Percentiles rank a stretch among this genome's conserved stretches.
Conservation (phyloP, 176 grass and related monocot species). For the Eleusine coracana region DNA sequence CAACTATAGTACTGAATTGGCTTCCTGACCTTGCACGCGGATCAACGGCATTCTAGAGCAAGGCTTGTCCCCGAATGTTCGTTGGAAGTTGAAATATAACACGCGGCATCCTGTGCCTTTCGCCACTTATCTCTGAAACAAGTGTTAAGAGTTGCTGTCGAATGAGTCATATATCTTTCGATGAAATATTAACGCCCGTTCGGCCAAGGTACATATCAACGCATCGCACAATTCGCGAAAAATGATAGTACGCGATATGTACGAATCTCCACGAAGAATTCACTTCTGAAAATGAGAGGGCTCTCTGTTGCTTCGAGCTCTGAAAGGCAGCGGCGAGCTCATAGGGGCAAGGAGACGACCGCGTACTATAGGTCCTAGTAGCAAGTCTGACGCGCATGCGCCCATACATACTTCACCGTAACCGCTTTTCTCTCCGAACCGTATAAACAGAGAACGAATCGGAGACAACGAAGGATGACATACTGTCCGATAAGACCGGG, state of each 20-base stretch:
- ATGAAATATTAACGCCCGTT: not conserved
- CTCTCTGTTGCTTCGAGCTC: not conserved
- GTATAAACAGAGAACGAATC: not conserved
- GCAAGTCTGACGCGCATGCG: no score
- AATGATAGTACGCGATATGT: not conserved
- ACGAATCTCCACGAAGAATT: not conserved
- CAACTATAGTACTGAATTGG: not conserved
- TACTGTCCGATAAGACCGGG: not conserved
- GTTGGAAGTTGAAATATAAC: not conserved
- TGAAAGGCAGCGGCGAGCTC: not conserved
- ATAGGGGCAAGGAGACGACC: no score
- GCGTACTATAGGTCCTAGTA: no score
- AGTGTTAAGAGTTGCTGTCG: not conserved
- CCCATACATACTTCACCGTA: no score
- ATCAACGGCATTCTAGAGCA: not conserved
- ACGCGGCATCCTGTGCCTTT: not conserved
- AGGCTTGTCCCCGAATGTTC: no score
- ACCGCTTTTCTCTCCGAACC: not conserved
- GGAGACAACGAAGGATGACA: slow-evolving; percentile 12
- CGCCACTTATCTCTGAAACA: not conserved
- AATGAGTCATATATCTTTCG: not conserved
- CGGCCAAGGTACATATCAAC: not conserved
- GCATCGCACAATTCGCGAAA: not conserved
- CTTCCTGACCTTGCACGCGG: slow-evolving; percentile 14
- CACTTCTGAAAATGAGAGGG: not conserved